Conservation (phyloP, 73 alveolate species). For the Tetrahymena thermophila region DNA sequence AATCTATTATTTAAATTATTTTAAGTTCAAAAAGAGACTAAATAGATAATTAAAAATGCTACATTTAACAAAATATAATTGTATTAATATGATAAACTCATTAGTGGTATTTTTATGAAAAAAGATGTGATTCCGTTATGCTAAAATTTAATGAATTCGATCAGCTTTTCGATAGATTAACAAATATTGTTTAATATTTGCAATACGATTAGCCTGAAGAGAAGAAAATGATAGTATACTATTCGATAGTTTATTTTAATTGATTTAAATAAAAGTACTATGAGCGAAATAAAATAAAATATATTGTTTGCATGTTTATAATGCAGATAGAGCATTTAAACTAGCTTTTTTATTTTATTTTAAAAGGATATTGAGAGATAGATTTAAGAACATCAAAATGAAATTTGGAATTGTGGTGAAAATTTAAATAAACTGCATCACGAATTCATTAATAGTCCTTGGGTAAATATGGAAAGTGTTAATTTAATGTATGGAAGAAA, state of each 20-base stretch:
- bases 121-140: background rate
- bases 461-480: background rate
- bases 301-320: too few relatives aligned
- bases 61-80: background rate
- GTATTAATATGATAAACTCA: background rate
- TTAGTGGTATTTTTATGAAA: background rate
- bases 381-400: background rate
- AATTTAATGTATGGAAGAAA: background rate
- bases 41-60: background rate
- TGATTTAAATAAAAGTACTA: too few relatives aligned
- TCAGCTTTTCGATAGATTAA: background rate
- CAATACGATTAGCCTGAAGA: background rate
- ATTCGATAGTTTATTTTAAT: background rate
- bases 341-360: background rate
- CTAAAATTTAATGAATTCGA: background rate
- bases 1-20: background rate
- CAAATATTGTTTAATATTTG: background rate
- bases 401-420: background rate
- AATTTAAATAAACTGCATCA: background rate
- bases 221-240: background rate
- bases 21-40: background rate
- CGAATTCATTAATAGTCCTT: background rate
- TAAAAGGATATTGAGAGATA: background rate
- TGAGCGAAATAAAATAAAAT: background rate
- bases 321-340: background rate